Percentiles rank a stretch among this genome's conserved stretches.
Evolutionary conservation across 495 filamentous ascomycete genomes (phyloP).

Genomic region (Polyplosphaeria fusca): DNA sequence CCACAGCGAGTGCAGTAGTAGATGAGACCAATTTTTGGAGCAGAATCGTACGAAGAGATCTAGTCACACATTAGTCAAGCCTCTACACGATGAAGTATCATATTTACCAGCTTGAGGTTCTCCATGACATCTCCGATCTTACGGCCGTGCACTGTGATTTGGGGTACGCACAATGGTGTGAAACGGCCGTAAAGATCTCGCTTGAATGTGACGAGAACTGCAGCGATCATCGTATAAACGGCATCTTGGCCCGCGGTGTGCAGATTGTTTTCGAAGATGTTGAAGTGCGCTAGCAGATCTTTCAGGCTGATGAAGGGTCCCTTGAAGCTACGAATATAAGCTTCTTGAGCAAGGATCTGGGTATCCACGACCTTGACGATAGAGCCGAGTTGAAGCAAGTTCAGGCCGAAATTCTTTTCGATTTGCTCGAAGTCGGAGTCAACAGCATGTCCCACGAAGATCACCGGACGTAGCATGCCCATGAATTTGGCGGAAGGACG

Average conservation of each 20-base stretch:
- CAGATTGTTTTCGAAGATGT: constrained; percentile 1
- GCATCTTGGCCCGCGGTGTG: constrained; percentile 14
- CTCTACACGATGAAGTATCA: too few relatives aligned
- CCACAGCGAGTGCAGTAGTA: too few relatives aligned
- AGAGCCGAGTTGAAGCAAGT: constrained; percentile 1
- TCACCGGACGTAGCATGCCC: neutral
- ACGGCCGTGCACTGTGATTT: too few relatives aligned
- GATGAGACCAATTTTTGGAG: too few relatives aligned
- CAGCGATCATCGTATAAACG: neutral
- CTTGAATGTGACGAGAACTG: neutral
- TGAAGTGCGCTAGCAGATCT: constrained; percentile 2
- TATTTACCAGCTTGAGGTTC: too few relatives aligned
- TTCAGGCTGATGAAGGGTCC: constrained; percentile 4
- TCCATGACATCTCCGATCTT: too few relatives aligned
- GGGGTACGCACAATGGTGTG: too few relatives aligned
- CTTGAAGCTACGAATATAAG: neutral
- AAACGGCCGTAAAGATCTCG: too few relatives aligned
- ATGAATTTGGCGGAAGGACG: neutral
- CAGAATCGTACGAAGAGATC: too few relatives aligned
- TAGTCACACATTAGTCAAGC: too few relatives aligned
- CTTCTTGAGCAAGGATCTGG: constrained; percentile 4
- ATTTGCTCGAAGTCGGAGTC: neutral
- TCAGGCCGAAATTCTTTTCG: neutral
- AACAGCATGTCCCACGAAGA: constrained; percentile 9
- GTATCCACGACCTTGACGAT: constrained; percentile 15